Evolutionary conservation across 2,329 filamentous ascomycete species (phyloP), one percentile per base, ranked within the genome.

Genomic region (Sarocladium oryzae): DNA sequence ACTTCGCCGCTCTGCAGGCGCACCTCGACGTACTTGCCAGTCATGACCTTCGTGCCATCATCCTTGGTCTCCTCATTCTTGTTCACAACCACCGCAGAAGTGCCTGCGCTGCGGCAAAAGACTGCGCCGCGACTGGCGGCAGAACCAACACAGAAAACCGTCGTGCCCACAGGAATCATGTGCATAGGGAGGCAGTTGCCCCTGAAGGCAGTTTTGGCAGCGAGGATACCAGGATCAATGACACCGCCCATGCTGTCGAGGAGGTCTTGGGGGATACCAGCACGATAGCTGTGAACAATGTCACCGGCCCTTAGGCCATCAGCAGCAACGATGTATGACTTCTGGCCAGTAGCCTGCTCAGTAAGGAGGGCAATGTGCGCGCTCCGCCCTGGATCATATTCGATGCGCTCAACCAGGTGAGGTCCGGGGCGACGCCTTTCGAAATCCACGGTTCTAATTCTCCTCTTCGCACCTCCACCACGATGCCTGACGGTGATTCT

Each of bases 111-210:
- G 56, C 93, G 85, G 67, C 93, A 99, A 67, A 99, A 93, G 18
- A 96, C 89, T 13, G 88, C 93, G 11, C 83, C 81, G 21, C 85
- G 81, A 53, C 84, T 85, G 28, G 81, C 78, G 4, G 83, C 77
- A 23, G 86, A 88, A 11, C 92, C 92, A 30, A 99, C 85, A 58
- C 92, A 93, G 76, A 87, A 96, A 49, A 99, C 83, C 37, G 89
- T 82, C 2, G 90, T 96, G n/a, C 93, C 92, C 35, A 96, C 79
- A 1, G 93, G 95, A 54, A 99, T 88, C 85, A 99, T 93, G 70
- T 95, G 88, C 65, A 99, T 76, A 13, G 93, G 93, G 59, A 99
- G 71, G 66, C 93, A 99, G 69, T 99, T 99, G 51, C 93, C 93
- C 62, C 89, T 81, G 74, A 91, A 91, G 1, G 90, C 91, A 21